phyloP scores from a whole-genome alignment of 2,329 filamentous ascomycete genomes.

The Aspergillus sp. region DNA sequence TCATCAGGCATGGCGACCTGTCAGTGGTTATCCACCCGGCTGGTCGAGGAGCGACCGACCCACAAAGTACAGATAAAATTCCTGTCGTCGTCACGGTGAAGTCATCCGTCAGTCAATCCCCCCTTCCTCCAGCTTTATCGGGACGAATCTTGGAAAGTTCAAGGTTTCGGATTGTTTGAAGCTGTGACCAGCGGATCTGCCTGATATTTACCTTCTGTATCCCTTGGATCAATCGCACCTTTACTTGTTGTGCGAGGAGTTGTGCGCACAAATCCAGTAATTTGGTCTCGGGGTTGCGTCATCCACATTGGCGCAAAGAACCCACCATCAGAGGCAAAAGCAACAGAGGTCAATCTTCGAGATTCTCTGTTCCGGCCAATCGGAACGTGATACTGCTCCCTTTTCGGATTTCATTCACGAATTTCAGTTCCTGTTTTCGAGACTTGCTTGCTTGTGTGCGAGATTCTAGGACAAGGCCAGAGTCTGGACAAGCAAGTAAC shows the following conservation, averaged over 20 bases:
- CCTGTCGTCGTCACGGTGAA: slow-evolving; percentile 42
- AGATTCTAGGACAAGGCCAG: not conserved
- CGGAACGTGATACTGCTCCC: not conserved
- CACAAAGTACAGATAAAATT: slow-evolving; percentile 22
- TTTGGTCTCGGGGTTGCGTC: slow-evolving; percentile 13
- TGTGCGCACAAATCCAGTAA: slow-evolving; percentile 13
- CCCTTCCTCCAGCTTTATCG: not conserved
- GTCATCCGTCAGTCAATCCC: slow-evolving; percentile 26
- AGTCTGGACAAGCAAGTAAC: not conserved
- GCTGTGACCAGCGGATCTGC: not conserved
- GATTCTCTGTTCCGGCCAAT: slow-evolving; percentile 7
- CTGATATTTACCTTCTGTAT: slow-evolving; percentile 1
- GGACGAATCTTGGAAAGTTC: slow-evolving; percentile 3
- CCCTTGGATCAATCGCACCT: slow-evolving; percentile 1
- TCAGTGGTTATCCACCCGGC: slow-evolving; percentile 22
- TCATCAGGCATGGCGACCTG: slow-evolving; percentile 15
- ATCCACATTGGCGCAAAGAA: slow-evolving; percentile 23
- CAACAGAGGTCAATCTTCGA: slow-evolving; percentile 10
- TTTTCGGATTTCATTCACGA: slow-evolving; percentile 1
- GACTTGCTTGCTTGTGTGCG: not conserved
- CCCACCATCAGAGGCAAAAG: slow-evolving; percentile 22
- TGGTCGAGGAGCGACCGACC: slow-evolving; percentile 17
- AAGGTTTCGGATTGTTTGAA: not conserved
- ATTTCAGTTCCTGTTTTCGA: not conserved
- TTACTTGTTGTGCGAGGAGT: slow-evolving; percentile 12